Evolutionary conservation across 129 eudicot genomes (phyloP).

Genomic region (Pittosporum tobira): DNA sequence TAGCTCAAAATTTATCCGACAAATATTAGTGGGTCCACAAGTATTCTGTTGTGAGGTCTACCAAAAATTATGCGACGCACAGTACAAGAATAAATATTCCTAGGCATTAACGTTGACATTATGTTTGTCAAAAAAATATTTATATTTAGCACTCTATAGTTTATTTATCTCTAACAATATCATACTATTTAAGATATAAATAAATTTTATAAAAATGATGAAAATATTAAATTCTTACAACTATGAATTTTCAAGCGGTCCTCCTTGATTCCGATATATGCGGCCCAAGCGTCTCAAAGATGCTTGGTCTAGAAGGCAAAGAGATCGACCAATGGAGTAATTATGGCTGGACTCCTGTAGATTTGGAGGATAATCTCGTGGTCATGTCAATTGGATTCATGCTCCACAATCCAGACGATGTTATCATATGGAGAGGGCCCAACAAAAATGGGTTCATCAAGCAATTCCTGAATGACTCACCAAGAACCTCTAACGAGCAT

Average conservation of each 20-base stretch:
- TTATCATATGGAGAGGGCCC: constrained; percentile 88
- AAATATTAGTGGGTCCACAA: too few relatives aligned
- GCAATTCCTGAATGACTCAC: constrained; percentile 85
- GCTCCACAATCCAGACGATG: constrained; percentile 92
- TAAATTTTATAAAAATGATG: too few relatives aligned
- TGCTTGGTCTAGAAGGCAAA: constrained; percentile 95
- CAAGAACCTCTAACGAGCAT: constrained; percentile 94
- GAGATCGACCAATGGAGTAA: constrained; percentile 79
- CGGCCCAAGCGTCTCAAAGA: constrained; percentile 94
- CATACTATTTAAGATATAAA: too few relatives aligned
- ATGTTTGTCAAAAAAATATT: too few relatives aligned
- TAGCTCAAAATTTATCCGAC: too few relatives aligned
- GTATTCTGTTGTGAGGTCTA: too few relatives aligned
- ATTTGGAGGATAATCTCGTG: constrained; percentile 76
- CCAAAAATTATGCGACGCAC: too few relatives aligned
- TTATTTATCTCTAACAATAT: too few relatives aligned
- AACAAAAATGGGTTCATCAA: constrained; percentile 81
- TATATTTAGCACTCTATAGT: too few relatives aligned
- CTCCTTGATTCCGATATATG: constrained; percentile 86
- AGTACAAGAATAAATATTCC: too few relatives aligned
- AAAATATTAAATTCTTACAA: too few relatives aligned
- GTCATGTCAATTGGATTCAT: constrained; percentile 97
- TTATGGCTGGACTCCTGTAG: constrained; percentile 91
- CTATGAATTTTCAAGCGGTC: constrained; percentile 80
- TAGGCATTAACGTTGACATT: too few relatives aligned